Evolutionary conservation across 1,139 yeast genomes (phyloP), one percentile per base, ranked within the genome.

Genomic region (Yamadazyma membranifaciens): DNA sequence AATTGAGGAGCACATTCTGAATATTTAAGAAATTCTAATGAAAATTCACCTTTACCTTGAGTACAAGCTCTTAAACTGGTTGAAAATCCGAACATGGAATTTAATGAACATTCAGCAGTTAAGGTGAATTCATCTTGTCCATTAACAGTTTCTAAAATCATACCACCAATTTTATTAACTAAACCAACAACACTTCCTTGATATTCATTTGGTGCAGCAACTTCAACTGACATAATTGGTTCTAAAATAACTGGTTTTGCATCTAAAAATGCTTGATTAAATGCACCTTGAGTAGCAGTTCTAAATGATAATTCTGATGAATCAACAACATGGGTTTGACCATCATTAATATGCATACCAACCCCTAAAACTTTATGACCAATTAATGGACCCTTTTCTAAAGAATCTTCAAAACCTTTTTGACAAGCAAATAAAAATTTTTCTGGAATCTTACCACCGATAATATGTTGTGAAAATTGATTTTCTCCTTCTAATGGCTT

Each of bases 11-110:
- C 78, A 41, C 95, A 86, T 52, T 95, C 96, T 38, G 95, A 79
- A 63, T 92, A 92, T 58, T 88, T 87, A 61, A 87, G 82, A 72
- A 92, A 94, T 64, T 94, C 99, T 65, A 94, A 75, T 4, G 96
- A 80, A 62, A 94, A 94, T 67, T 94, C 98, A 56, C 98, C 98
- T 65, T 94, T 94, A 66, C 99, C 99, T 68, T 94, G 98, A 17
- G 98, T 92, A 47, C 87, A 84, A 30, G 98, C 98, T 73, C 99
- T 85, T 62, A 94, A 76, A 20, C 88, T 81, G 11, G 98, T 87
- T 10, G 98, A 96, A 63, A 92, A 88, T 16, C 98, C 98, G 63
- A 94, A 94, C 89, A 94, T 82, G 46, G 88, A 78, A 72, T 89
- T 89, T 66, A 94, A 80, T 11, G 98, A 85, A 69, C 98, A 91